Percentiles rank a stretch among this genome's conserved stretches.
Evolutionary conservation across 139 green algal species (phyloP).

Genomic region (Haematococcus lacustris): DNA sequence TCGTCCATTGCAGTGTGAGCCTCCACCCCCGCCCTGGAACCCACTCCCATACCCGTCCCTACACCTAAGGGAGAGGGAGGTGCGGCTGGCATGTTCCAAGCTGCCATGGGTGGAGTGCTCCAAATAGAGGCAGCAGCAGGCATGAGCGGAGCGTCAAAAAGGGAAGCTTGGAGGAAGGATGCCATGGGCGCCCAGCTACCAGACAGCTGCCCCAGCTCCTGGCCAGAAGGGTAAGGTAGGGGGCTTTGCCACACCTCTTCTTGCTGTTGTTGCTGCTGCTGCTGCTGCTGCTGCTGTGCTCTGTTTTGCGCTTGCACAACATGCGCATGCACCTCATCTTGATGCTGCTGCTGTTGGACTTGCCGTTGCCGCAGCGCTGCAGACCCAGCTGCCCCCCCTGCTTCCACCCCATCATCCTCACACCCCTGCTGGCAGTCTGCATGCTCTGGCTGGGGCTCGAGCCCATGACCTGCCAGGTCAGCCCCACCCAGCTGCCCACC

Average conservation of each 20-base stretch:
- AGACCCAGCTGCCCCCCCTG: background rate
- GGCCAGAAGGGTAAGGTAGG: background rate
- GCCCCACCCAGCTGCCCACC: background rate
- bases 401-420: background rate
- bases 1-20: background rate
- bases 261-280: background rate
- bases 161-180: background rate
- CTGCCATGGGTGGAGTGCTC: background rate
- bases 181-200: background rate
- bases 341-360: background rate
- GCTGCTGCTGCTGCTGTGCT: constrained; percentile 13
- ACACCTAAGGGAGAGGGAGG: background rate
- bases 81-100: constrained; percentile 1
- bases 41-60: background rate
- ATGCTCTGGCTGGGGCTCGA: constrained; percentile 6
- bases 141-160: background rate
- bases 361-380: constrained; percentile 1
- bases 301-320: background rate
- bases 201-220: background rate
- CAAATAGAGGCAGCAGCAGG: background rate
- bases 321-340: background rate
- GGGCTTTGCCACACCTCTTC: background rate
- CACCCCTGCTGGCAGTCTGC: background rate
- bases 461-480: background rate
- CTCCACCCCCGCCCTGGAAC: background rate